These are phyloP conservation scores for Climacium dendroides DNA, from an alignment of 225 moss, liverwort and hornwort genomes.

Conservation along the genomic window DNA sequence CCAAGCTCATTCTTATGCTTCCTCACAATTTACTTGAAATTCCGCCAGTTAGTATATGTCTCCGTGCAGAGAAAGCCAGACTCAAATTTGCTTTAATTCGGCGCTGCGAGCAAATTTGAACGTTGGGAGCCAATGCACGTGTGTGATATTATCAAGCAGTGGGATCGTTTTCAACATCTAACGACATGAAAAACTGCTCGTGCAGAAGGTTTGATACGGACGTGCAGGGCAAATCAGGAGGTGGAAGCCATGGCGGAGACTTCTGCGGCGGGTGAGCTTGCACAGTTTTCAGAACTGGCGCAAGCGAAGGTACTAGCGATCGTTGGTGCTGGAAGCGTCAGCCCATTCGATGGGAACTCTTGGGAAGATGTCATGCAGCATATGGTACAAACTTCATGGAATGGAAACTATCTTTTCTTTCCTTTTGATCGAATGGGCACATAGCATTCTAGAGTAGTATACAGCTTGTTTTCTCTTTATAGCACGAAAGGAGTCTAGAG, in stretches of 20 bases:
- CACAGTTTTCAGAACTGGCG: constrained; percentile 42
- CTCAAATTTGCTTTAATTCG: background rate
- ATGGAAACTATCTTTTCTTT: background rate
- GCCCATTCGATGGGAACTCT: constrained; percentile 58
- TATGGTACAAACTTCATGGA: constrained; percentile 36
- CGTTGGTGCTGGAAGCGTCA: constrained; percentile 48
- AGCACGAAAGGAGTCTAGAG: background rate
- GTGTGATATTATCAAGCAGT: background rate
- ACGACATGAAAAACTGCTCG: background rate
- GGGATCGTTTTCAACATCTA: background rate
- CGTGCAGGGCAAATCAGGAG: background rate
- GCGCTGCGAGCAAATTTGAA: background rate
- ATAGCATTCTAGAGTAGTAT: background rate
- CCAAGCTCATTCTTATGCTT: background rate
- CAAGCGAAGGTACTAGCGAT: constrained; percentile 55
- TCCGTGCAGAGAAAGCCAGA: background rate
- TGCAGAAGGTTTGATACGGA: background rate
- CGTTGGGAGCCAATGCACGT: background rate
- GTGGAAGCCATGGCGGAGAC: constrained; percentile 1
- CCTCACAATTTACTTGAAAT: background rate
- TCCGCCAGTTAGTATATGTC: background rate
- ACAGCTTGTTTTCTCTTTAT: too few relatives aligned
- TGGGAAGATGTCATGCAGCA: constrained; percentile 86
- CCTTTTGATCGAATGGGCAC: background rate
- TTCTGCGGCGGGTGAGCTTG: background rate